Percentiles rank a stretch among this genome's conserved stretches.
These are phyloP conservation scores for Proliferodiscus dingleyae DNA, from an alignment of 2,329 filamentous ascomycete genomes.

Conservation along the genomic window DNA sequence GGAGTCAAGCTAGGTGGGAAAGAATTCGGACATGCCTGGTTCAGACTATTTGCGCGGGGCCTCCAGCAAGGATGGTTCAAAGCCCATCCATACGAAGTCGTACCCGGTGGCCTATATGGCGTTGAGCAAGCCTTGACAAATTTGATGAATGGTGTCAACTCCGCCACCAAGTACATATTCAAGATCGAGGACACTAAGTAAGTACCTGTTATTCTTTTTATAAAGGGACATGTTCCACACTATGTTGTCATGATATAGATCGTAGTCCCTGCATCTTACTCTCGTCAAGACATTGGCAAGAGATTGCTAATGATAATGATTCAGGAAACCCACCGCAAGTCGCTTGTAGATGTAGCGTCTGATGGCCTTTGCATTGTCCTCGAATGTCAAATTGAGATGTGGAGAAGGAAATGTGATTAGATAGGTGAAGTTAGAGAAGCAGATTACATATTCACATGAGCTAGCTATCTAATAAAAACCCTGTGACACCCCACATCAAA, in stretches of 20 bases:
- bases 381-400: no score
- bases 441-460: neutral
- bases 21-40: slow-evolving; percentile 25
- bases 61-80: slow-evolving; percentile 47
- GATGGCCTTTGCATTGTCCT: no score
- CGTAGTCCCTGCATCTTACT: no score
- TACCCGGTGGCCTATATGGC: slow-evolving; percentile 44
- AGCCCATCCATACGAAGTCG: slow-evolving; percentile 46
- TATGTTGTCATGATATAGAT: no score
- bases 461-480: neutral
- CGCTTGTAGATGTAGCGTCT: no score
- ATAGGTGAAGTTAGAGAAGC: no score
- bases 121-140: slow-evolving; percentile 47
- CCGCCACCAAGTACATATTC: slow-evolving; percentile 61
- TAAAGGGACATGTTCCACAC: no score
- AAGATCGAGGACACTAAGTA: slow-evolving; percentile 28
- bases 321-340: no score
- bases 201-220: no score
- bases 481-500: neutral
- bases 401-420: no score
- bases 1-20: slow-evolving; percentile 21
- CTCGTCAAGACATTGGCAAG: no score
- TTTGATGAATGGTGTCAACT: slow-evolving; percentile 55
- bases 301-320: no score
- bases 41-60: slow-evolving; percentile 31